These are phyloP conservation scores for Colletotrichum somersetense DNA, from an alignment of 2,329 filamentous ascomycete genomes.

Conservation along the genomic window DNA sequence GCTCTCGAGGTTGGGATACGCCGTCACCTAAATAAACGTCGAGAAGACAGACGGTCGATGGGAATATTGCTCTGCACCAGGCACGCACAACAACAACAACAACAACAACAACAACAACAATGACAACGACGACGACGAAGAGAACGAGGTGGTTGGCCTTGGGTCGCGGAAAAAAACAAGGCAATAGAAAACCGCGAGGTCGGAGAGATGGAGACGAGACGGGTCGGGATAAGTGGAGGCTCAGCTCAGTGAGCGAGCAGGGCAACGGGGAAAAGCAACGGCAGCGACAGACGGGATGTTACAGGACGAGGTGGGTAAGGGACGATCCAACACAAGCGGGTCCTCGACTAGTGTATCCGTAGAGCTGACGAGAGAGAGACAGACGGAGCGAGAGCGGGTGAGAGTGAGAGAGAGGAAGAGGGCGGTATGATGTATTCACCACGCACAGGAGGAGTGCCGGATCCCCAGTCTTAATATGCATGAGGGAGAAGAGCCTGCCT, in stretches of 20 bases:
- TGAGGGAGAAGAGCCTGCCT: constrained; percentile 23
- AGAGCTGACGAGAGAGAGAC: neutral
- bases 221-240: constrained; percentile 8
- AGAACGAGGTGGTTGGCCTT: constrained; percentile 30
- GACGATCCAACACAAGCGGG: constrained; percentile 20
- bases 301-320: constrained; percentile 19
- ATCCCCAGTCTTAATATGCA: constrained; percentile 40
- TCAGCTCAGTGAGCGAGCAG: constrained; percentile 26
- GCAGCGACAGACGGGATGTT: constrained; percentile 25
- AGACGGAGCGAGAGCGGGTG: neutral
- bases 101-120: neutral
- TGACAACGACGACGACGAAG: neutral
- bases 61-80: constrained; percentile 5
- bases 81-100: neutral
- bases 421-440: constrained; percentile 13
- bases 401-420: neutral
- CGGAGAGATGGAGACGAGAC: constrained; percentile 10
- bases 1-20: neutral
- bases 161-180: constrained; percentile 3
- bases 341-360: constrained; percentile 5
- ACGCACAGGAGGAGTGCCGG: constrained; percentile 26
- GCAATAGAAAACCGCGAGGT: constrained; percentile 19
- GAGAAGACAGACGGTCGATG: neutral
- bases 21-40: constrained; percentile 8
- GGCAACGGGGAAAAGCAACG: constrained; percentile 27